Percentiles rank a stretch among this genome's conserved stretches.
phyloP scores from a whole-genome alignment of 2,329 filamentous ascomycete genomes.

The Fusarium annulatum region DNA sequence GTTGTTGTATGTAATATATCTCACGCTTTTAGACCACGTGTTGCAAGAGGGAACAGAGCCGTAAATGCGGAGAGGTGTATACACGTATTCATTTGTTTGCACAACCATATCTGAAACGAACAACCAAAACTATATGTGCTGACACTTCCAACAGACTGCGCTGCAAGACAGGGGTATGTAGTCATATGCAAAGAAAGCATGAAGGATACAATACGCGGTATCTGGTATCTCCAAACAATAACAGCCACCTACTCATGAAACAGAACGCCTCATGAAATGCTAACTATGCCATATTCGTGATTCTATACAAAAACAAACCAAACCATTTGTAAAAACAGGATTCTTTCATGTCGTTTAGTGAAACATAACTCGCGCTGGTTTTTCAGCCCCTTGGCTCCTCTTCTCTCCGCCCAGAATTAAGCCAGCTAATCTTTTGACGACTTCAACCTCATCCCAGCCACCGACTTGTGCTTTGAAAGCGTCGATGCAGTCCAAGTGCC shows the following conservation, averaged over 20 bases:
- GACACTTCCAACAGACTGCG: neutral
- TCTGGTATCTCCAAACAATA: slow-evolving; percentile 40
- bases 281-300: slow-evolving; percentile 34
- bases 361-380: slow-evolving; percentile 46
- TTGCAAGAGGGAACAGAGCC: slow-evolving; percentile 45
- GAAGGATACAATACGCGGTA: slow-evolving; percentile 26
- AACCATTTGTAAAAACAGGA: neutral
- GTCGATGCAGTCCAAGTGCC: slow-evolving; percentile 69
- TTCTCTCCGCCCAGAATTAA: slow-evolving; percentile 63
- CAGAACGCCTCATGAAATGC: slow-evolving; percentile 40
- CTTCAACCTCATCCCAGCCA: slow-evolving; percentile 60
- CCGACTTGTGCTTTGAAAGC: slow-evolving; percentile 62
- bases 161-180: slow-evolving; percentile 21
- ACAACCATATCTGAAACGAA: slow-evolving; percentile 11
- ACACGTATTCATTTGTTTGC: slow-evolving; percentile 19
- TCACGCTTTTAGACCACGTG: slow-evolving; percentile 46
- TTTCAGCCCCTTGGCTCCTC: slow-evolving; percentile 27
- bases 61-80: slow-evolving; percentile 36
- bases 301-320: slow-evolving; percentile 13
- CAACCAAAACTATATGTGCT: slow-evolving; percentile 1
- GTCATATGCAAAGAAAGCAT: slow-evolving; percentile 16
- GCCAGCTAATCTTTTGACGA: slow-evolving; percentile 65
- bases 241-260: slow-evolving; percentile 26
- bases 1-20: slow-evolving; percentile 48
- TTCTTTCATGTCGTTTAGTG: slow-evolving; percentile 35